Evolutionary conservation across 768 basidiomycete species (phyloP).

Genomic region (Solioccasus polychromus): DNA sequence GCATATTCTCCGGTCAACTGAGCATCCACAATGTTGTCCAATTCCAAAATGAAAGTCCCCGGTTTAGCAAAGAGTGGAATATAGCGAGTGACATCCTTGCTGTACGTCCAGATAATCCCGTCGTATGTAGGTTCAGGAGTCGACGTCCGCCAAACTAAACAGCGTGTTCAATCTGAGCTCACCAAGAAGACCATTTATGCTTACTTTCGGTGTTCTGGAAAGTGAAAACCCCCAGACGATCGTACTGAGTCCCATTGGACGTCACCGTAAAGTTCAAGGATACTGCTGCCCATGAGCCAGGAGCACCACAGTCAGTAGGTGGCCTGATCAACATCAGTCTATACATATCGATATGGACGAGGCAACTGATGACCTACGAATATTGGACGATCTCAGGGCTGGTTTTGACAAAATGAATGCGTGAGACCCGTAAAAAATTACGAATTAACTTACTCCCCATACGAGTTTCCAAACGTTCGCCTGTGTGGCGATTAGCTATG

Average conservation of each 20-base stretch:
- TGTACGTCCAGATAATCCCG: conserved; percentile 76
- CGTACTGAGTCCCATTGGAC: conserved; percentile 75
- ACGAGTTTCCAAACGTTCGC: conserved; percentile 72
- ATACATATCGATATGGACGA: background rate
- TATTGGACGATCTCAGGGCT: conserved; percentile 67
- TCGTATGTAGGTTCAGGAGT: conserved; percentile 70
- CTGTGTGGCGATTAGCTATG: conserved; percentile 29
- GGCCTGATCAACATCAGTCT: conserved; percentile 45
- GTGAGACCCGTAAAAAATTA: background rate
- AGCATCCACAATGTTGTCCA: conserved; percentile 64
- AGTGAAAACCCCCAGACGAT: conserved; percentile 69
- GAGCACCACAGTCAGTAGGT: conserved; percentile 65
- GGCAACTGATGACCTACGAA: conserved; percentile 37
- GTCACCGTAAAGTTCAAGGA: conserved; percentile 77
- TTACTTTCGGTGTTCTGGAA: conserved; percentile 76
- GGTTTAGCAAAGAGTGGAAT: conserved; percentile 65
- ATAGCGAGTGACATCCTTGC: conserved; percentile 75
- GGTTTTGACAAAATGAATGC: background rate
- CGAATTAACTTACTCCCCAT: conserved; percentile 50
- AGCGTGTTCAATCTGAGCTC: background rate
- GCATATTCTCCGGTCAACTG: conserved; percentile 67
- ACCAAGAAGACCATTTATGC: conserved; percentile 15
- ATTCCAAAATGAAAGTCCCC: conserved; percentile 68
- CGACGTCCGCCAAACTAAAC: conserved; percentile 72
- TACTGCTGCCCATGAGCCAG: conserved; percentile 73